Evolutionary conservation across 1,284 basidiomycete genomes (phyloP).

Genomic region (Ustilago trichophora): DNA sequence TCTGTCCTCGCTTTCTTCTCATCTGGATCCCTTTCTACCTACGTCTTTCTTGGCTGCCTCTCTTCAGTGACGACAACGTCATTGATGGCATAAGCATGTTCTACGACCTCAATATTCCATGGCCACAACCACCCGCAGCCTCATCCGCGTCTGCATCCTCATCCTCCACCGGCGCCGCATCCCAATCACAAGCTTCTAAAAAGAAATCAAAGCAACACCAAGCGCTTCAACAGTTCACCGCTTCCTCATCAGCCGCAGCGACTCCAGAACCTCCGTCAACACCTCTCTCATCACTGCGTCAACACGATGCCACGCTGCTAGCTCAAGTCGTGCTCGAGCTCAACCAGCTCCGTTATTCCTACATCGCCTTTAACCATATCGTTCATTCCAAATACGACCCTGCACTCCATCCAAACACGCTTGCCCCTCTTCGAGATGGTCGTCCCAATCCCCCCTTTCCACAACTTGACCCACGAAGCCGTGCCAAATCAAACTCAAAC

Average conservation of each 20-base stretch:
- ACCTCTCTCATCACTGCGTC: constrained; percentile 16
- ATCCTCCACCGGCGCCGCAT: constrained; percentile 1
- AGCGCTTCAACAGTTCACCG: not conserved
- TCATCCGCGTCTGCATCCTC: constrained; percentile 6
- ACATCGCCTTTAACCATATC: constrained; percentile 58
- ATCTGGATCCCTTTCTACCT: no score
- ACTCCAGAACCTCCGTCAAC: constrained; percentile 7
- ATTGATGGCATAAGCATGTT: no score
- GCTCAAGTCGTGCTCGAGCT: constrained; percentile 43
- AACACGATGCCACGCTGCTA: constrained; percentile 31
- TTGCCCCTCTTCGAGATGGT: constrained; percentile 22
- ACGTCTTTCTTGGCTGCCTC: no score
- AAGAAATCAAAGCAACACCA: constrained; percentile 46
- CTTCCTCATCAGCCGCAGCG: constrained; percentile 16
- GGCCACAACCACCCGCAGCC: constrained; percentile 32
- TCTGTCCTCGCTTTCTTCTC: no score
- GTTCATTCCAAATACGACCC: constrained; percentile 53
- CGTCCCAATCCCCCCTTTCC: constrained; percentile 53
- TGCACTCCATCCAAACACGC: constrained; percentile 37
- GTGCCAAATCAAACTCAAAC: constrained; percentile 18
- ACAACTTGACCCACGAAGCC: constrained; percentile 49
- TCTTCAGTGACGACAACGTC: no score
- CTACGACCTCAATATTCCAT: constrained; percentile 59
- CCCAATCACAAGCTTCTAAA: constrained; percentile 16
- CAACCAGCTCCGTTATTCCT: constrained; percentile 47